These are phyloP conservation scores for Glaciozyma martinii DNA, from an alignment of 768 basidiomycete genomes.

Conservation along the genomic window DNA sequence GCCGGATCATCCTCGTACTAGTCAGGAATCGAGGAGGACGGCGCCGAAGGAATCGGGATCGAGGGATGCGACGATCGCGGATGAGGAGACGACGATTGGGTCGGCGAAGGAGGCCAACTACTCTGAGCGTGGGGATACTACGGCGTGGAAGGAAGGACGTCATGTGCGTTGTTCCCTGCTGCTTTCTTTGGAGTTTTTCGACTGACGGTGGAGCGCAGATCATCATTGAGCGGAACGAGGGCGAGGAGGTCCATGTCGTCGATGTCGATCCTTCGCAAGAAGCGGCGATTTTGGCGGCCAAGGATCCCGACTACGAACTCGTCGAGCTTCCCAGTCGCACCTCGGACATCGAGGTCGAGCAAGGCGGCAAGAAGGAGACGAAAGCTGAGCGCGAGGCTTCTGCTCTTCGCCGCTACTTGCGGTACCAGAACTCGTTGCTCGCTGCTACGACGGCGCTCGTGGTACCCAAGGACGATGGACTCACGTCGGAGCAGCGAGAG, in stretches of 20 bases:
- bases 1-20: neutral
- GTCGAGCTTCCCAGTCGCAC: neutral
- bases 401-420: neutral
- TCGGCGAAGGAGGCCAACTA: constrained; percentile 23
- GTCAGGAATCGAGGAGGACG: constrained; percentile 4
- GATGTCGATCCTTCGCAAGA: constrained; percentile 16
- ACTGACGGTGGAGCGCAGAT: constrained; percentile 7
- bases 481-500: constrained; percentile 7
- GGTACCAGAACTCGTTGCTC: constrained; percentile 17
- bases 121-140: constrained; percentile 7
- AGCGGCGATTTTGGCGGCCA: constrained; percentile 1
- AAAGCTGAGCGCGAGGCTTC: neutral
- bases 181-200: neutral
- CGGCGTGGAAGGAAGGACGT: constrained; percentile 27
- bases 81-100: neutral
- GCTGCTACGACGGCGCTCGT: constrained; percentile 5
- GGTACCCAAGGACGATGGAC: neutral
- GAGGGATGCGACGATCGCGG: neutral
- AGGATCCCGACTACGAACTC: constrained; percentile 1
- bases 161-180: constrained; percentile 8
- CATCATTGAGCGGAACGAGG: constrained; percentile 29
- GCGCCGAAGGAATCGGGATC: neutral
- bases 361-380: neutral
- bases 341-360: constrained; percentile 11
- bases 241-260: constrained; percentile 26